Evolutionary conservation across 2,329 filamentous ascomycete genomes (phyloP).

Genomic region (Botrytis pseudocinerea): DNA sequence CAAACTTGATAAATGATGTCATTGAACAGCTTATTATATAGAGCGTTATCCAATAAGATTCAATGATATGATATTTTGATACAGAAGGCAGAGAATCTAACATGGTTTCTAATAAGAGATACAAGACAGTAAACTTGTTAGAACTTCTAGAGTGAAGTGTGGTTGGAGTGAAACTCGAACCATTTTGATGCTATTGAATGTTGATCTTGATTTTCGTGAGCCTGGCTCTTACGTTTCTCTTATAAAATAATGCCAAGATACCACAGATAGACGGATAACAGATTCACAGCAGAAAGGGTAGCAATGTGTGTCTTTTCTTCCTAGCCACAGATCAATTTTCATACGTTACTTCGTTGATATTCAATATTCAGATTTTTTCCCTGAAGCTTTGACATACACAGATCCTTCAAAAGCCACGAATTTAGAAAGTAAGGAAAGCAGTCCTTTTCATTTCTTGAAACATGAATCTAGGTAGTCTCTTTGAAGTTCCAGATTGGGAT

Average conservation of each 20-base stretch:
- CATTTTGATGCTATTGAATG: not conserved
- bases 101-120: accelerated
- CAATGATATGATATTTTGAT: not conserved
- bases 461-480: not conserved
- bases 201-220: not conserved
- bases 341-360: not conserved
- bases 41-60: too few relatives aligned
- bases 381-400: not conserved
- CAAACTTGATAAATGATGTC: too few relatives aligned
- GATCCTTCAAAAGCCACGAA: accelerated
- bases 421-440: not conserved
- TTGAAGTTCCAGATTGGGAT: not conserved
- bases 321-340: not conserved
- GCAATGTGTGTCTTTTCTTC: not conserved
- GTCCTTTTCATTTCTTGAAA: not conserved
- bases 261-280: not conserved
- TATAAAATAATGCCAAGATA: not conserved
- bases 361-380: not conserved
- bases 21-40: not conserved
- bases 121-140: not conserved
- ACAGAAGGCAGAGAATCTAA: not conserved
- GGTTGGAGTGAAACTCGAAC: not conserved
- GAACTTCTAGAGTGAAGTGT: not conserved
- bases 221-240: accelerated
- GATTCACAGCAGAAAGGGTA: not conserved